Evolutionary conservation across 2,329 filamentous ascomycete species (phyloP).

Genomic region (Thermothelomyces thermophilus): DNA sequence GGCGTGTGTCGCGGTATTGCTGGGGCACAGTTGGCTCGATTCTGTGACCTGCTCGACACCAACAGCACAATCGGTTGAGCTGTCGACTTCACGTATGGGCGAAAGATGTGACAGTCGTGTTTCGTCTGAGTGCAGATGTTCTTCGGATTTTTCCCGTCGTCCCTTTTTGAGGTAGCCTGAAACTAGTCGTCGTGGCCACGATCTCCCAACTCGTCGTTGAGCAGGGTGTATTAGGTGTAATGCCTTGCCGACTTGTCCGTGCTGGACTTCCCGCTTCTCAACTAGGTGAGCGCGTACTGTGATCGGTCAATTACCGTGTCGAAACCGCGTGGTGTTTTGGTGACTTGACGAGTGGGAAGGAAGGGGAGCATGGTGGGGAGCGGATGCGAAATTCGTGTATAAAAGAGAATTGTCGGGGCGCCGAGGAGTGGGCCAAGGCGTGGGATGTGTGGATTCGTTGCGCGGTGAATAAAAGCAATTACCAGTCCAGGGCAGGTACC

Average conservation of each 20-base stretch:
- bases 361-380: slow-evolving; percentile 24
- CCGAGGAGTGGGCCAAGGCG: slow-evolving; percentile 15
- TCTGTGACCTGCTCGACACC: slow-evolving; percentile 24
- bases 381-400: slow-evolving; percentile 25
- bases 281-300: neutral
- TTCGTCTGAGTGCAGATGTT: neutral
- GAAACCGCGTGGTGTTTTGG: slow-evolving; percentile 16
- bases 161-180: neutral
- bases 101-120: neutral
- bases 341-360: slow-evolving; percentile 15
- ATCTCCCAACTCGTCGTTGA: neutral
- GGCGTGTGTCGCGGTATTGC: neutral
- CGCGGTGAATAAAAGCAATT: slow-evolving; percentile 24
- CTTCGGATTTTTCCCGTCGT: neutral
- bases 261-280: neutral
- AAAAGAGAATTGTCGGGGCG: slow-evolving; percentile 21
- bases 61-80: slow-evolving; percentile 5
- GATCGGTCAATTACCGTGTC: slow-evolving; percentile 12
- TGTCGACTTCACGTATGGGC: neutral
- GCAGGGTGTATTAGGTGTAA: neutral
- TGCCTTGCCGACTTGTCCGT: slow-evolving; percentile 5
- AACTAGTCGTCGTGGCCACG: slow-evolving; percentile 10
- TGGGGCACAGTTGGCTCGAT: slow-evolving; percentile 13
- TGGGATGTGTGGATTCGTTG: slow-evolving; percentile 21
- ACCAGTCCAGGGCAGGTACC: slow-evolving; percentile 20